phyloP scores from a whole-genome alignment of 2,329 filamentous ascomycete genomes.

The Talaromyces amestolkiae region DNA sequence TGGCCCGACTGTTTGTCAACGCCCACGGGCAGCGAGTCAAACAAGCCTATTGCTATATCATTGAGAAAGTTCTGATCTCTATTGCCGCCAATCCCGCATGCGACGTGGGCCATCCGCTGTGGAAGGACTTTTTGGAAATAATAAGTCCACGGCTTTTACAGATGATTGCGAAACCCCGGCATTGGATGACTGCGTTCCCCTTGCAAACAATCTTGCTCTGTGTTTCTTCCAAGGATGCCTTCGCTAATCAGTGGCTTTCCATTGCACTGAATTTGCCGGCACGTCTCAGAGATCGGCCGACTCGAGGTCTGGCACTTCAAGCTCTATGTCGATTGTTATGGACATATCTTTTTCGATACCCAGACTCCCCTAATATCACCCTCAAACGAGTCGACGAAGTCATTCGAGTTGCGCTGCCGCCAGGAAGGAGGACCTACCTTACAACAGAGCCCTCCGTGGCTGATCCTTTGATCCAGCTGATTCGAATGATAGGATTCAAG shows the following conservation, averaged over 20 bases:
- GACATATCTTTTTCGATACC: constrained; percentile 87
- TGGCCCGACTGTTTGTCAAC: constrained; percentile 78
- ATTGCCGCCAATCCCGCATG: constrained; percentile 77
- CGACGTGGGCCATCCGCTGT: constrained; percentile 77
- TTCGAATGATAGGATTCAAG: constrained; percentile 90
- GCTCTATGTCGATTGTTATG: constrained; percentile 87
- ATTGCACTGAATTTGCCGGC: constrained; percentile 74
- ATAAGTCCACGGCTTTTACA: constrained; percentile 76
- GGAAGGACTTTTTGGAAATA: constrained; percentile 78
- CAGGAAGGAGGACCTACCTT: constrained; percentile 74
- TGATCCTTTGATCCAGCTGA: constrained; percentile 88
- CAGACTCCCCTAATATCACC: constrained; percentile 66
- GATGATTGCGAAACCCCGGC: constrained; percentile 85
- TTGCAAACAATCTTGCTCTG: constrained; percentile 84
- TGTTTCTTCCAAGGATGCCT: constrained; percentile 79
- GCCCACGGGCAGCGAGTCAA: constrained; percentile 89
- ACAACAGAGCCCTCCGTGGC: constrained; percentile 80
- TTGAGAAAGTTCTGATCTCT: constrained; percentile 81
- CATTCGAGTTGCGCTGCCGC: constrained; percentile 76
- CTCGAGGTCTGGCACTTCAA: constrained; percentile 76
- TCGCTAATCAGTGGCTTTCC: constrained; percentile 81
- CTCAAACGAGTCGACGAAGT: constrained; percentile 86
- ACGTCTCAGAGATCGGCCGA: constrained; percentile 78
- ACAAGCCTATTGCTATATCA: constrained; percentile 87
- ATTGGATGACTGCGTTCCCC: constrained; percentile 88